Conservation (phyloP, 2,329 filamentous ascomycete genomes). For the Aspergillus awamori region DNA sequence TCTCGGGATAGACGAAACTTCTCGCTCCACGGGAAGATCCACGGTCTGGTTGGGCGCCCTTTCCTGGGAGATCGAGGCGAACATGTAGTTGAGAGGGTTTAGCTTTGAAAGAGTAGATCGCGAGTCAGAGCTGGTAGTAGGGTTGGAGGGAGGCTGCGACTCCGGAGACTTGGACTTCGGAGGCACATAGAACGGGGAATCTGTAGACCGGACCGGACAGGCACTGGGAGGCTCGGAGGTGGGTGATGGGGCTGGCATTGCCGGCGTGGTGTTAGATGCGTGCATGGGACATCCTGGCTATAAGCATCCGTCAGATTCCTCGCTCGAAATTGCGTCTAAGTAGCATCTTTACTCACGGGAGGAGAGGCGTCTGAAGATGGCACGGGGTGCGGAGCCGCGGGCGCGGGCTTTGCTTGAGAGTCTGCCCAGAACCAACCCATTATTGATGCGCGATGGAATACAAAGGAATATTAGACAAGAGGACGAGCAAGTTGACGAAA, state of each 20-base stretch:
- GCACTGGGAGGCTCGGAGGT: conserved; percentile 33
- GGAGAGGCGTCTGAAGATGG: conserved; percentile 53
- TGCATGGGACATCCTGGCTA: conserved; percentile 74
- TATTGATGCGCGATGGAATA: conserved; percentile 15
- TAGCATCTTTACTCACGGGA: conserved; percentile 52
- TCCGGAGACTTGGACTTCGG: conserved; percentile 35
- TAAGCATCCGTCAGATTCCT: conserved; percentile 27
- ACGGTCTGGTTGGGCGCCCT: conserved; percentile 73
- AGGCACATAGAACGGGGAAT: conserved; percentile 50
- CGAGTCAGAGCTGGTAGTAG: conserved; percentile 5
- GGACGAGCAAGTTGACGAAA: conserved; percentile 18
- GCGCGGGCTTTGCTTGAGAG: conserved; percentile 41
- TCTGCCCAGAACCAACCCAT: conserved; percentile 78
- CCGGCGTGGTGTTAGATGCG: conserved; percentile 45
- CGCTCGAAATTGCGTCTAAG: neutral
- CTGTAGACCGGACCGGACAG: conserved; percentile 54
- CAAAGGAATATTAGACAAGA: conserved; percentile 11
- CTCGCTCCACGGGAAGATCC: conserved; percentile 75
- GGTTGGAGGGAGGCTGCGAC: conserved; percentile 35
- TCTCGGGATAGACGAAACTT: conserved; percentile 87
- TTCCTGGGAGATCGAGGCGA: conserved; percentile 78
- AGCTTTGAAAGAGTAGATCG: conserved; percentile 64
- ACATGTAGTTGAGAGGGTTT: conserved; percentile 95
- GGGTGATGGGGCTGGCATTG: conserved; percentile 28
- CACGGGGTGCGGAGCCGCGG: conserved; percentile 52